phyloP scores from a whole-genome alignment of 495 filamentous ascomycete species.

The Daldinia grandis region DNA sequence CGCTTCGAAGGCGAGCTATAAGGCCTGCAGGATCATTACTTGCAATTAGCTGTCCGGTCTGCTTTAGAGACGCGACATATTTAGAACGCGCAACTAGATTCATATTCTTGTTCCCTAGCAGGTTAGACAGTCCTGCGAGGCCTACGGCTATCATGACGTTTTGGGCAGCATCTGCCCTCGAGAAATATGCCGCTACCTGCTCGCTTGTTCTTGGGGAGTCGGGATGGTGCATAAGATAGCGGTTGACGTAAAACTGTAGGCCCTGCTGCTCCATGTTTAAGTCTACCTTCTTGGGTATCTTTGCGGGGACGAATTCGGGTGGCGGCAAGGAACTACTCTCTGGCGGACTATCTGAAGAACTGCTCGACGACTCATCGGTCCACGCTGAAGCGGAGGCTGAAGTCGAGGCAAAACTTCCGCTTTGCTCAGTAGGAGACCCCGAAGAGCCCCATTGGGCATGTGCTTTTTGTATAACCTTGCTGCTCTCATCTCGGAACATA shows the following conservation, averaged over 20 bases:
- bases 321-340: slow-evolving; percentile 10
- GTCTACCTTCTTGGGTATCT: slow-evolving; percentile 42
- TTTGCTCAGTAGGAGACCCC: slow-evolving; percentile 33
- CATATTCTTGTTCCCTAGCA: slow-evolving; percentile 54
- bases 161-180: slow-evolving; percentile 45
- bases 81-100: slow-evolving; percentile 50
- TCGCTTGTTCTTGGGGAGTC: slow-evolving; percentile 52
- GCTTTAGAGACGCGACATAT: slow-evolving; percentile 53
- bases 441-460: slow-evolving; percentile 60
- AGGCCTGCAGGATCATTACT: slow-evolving; percentile 39
- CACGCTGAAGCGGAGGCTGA: slow-evolving; percentile 19
- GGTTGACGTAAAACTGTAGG: slow-evolving; percentile 57
- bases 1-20: slow-evolving; percentile 44
- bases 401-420: slow-evolving; percentile 42
- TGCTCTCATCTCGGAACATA: slow-evolving; percentile 78
- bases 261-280: slow-evolving; percentile 52
- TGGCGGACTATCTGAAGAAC: slow-evolving; percentile 11
- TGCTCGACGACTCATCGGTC: slow-evolving; percentile 13
- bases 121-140: slow-evolving; percentile 56
- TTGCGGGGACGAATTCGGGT: slow-evolving; percentile 18
- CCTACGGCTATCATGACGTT: slow-evolving; percentile 61
- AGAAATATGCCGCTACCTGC: slow-evolving; percentile 40
- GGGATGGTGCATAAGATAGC: slow-evolving; percentile 57
- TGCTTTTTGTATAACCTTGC: slow-evolving; percentile 71
- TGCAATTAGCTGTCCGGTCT: slow-evolving; percentile 47